Percentiles rank a stretch among this genome's conserved stretches.
Conservation (phyloP, 495 filamentous ascomycete species). For the Penicillium paradoxum region DNA sequence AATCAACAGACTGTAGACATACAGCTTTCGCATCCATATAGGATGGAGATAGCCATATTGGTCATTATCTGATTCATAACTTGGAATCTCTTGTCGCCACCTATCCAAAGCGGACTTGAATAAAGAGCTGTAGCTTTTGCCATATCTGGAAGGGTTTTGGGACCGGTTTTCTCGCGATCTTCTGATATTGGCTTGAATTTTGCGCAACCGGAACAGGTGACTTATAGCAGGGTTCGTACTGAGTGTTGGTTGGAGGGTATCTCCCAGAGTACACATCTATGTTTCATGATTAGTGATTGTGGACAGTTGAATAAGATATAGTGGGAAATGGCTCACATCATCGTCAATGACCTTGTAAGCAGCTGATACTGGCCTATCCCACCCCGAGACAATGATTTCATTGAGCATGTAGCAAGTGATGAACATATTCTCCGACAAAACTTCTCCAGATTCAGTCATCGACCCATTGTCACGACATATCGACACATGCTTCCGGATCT, state of each 20-base stretch:
- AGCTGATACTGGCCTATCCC: slow-evolving; percentile 28
- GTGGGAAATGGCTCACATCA: slow-evolving; percentile 19
- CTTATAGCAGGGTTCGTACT: slow-evolving; percentile 22
- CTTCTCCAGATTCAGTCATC: slow-evolving; percentile 11
- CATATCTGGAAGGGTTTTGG: slow-evolving; percentile 9
- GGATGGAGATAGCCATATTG: slow-evolving; percentile 27
- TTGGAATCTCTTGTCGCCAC: slow-evolving; percentile 33
- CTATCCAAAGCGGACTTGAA: slow-evolving; percentile 26
- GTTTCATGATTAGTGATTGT: background rate
- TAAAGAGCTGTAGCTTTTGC: slow-evolving; percentile 12
- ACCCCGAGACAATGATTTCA: slow-evolving; percentile 30
- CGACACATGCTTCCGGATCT: slow-evolving; percentile 21
- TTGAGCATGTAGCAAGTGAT: slow-evolving; percentile 36
- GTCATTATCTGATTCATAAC: slow-evolving; percentile 19
- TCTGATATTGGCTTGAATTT: slow-evolving; percentile 30
- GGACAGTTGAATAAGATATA: background rate
- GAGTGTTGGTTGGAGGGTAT: slow-evolving; percentile 21
- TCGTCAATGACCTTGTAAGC: slow-evolving; percentile 28
- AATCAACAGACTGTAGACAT: slow-evolving; percentile 32
- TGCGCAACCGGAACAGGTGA: slow-evolving; percentile 29
- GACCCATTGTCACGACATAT: slow-evolving; percentile 7
- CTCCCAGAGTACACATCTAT: slow-evolving; percentile 25
- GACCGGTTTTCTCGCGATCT: slow-evolving; percentile 18
- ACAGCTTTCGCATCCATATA: slow-evolving; percentile 32
- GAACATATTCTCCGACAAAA: slow-evolving; percentile 27